Percentiles rank a stretch among this genome's conserved stretches.
These are phyloP conservation scores for Colletotrichum endophyticum DNA, from an alignment of 2,329 filamentous ascomycete genomes.

Conservation along the genomic window DNA sequence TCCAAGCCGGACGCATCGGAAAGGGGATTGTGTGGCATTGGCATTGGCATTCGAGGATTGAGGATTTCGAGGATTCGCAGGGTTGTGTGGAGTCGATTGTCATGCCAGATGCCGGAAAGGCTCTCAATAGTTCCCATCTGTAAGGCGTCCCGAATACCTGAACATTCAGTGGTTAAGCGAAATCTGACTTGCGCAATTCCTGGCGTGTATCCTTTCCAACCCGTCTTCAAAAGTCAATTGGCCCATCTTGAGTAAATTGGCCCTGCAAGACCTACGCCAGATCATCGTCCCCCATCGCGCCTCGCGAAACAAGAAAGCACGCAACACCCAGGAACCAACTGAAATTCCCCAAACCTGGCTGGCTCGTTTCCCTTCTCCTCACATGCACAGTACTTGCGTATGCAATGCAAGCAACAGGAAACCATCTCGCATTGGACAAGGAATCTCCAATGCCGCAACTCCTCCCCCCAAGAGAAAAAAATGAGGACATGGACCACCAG, in stretches of 20 bases:
- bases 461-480: neutral
- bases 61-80: neutral
- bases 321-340: neutral
- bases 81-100: neutral
- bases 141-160: neutral
- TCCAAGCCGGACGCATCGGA: neutral
- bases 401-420: neutral
- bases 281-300: neutral
- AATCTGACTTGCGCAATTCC: neutral
- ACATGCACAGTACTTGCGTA: neutral
- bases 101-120: neutral
- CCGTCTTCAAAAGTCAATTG: neutral
- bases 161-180: neutral
- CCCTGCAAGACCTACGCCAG: neutral
- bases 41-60: neutral
- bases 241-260: neutral
- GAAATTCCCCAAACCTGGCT: neutral
- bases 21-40: neutral
- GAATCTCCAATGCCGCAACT: neutral
- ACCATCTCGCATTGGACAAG: neutral
- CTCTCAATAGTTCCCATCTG: neutral
- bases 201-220: neutral
- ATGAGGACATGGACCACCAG: neutral
- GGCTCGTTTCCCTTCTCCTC: neutral
- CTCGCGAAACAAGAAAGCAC: neutral